A percentile compares a stretch with the other conserved stretches of the same genome.
These are phyloP conservation scores for Rosa multiflora DNA, from an alignment of 306 rosid genomes.

Conservation along the genomic window DNA sequence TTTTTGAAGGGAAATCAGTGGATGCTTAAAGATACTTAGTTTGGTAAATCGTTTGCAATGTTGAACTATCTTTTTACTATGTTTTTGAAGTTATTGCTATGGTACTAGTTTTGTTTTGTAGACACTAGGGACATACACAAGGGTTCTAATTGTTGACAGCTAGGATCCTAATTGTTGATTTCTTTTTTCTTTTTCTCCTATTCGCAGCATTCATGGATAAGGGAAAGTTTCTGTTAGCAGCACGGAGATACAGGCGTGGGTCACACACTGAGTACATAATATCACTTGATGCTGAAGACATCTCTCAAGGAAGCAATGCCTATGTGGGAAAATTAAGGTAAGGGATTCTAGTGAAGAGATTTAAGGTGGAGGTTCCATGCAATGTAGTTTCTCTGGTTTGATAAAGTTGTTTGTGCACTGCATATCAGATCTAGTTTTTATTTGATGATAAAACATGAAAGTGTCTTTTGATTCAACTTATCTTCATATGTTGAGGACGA, in stretches of 20 bases:
- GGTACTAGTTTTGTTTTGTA: not conserved
- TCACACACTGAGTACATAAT: slow-evolving; percentile 87
- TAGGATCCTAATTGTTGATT: slow-evolving; percentile 12
- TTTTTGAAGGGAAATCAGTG: slow-evolving; percentile 12
- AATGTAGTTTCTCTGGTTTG: slow-evolving; percentile 1
- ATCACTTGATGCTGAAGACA: slow-evolving; percentile 84
- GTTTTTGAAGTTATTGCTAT: not conserved
- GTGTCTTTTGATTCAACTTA: not conserved
- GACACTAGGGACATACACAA: not conserved
- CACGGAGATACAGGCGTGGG: slow-evolving; percentile 85
- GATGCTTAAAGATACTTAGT: not conserved
- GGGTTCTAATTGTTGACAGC: slow-evolving; percentile 10
- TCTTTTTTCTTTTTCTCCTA: slow-evolving; percentile 16
- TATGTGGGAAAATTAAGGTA: slow-evolving; percentile 94
- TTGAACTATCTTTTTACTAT: not conserved
- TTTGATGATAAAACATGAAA: not conserved
- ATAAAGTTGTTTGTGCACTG: not conserved
- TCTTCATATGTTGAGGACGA: not conserved
- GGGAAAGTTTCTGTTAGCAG: slow-evolving; percentile 96
- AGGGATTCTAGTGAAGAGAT: slow-evolving; percentile 22
- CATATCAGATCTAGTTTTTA: not conserved
- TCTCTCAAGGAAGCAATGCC: slow-evolving; percentile 97
- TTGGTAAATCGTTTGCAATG: slow-evolving; percentile 8
- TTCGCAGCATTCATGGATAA: slow-evolving; percentile 80
- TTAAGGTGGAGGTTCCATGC: not conserved